phyloP scores from a whole-genome alignment of 345 rosid genomes.

The Odontarrhena argentea region DNA sequence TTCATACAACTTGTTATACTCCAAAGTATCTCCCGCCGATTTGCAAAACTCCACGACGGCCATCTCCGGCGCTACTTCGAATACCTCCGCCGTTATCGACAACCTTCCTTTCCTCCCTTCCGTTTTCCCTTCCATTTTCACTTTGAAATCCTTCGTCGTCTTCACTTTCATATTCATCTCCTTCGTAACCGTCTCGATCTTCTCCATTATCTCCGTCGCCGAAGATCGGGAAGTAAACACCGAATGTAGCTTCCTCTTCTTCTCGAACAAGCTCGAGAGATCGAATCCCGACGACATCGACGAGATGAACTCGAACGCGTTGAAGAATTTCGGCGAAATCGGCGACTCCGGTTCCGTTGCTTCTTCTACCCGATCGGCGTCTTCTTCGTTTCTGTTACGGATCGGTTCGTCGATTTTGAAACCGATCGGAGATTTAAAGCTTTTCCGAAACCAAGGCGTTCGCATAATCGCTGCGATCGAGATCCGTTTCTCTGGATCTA shows the following conservation, averaged over 20 bases:
- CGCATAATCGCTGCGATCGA: constrained; percentile 64
- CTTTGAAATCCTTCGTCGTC: constrained; percentile 50
- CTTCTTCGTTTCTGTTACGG: not conserved
- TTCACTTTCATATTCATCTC: constrained; percentile 56
- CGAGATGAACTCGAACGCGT: constrained; percentile 74
- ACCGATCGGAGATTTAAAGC: constrained; percentile 42
- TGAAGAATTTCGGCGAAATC: constrained; percentile 48
- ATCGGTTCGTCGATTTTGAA: constrained; percentile 43
- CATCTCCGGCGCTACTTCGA: constrained; percentile 66
- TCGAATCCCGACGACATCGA: constrained; percentile 88
- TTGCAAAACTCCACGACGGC: constrained; percentile 72
- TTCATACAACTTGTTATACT: constrained; percentile 56
- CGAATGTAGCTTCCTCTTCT: constrained; percentile 49
- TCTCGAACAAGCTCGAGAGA: constrained; percentile 70
- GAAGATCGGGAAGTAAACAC: constrained; percentile 66
- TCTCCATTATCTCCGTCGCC: constrained; percentile 50
- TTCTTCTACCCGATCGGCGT: not conserved
- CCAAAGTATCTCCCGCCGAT: constrained; percentile 62
- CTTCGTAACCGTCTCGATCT: constrained; percentile 57
- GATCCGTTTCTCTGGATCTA: constrained; percentile 66
- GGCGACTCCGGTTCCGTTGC: not conserved
- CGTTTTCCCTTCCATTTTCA: constrained; percentile 49
- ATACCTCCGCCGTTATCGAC: constrained; percentile 68
- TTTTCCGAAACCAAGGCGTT: constrained; percentile 65
- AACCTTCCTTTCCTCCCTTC: constrained; percentile 68